Conservation (phyloP, 441 rosid species). For the Croton laevigatus region DNA sequence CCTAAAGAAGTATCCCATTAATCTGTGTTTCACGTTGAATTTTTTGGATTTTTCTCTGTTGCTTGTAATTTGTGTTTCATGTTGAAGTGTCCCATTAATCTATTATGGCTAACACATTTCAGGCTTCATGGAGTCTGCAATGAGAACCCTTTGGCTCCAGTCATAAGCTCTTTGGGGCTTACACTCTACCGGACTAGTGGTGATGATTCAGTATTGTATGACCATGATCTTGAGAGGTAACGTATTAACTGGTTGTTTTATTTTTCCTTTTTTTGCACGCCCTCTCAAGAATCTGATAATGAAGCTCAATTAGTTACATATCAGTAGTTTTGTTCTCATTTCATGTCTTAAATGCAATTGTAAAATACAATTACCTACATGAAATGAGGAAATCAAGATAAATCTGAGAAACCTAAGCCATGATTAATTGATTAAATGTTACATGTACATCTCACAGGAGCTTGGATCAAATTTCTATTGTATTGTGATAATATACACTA, state of each 20-base stretch:
- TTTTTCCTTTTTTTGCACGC: conserved; percentile 1
- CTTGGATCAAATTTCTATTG: conserved; percentile 4
- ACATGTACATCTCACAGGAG: not conserved
- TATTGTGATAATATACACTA: not conserved
- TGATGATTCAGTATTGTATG: conserved; percentile 81
- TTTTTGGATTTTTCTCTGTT: not conserved
- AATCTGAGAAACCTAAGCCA: not conserved
- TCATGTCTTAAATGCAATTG: not conserved
- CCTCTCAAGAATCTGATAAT: not conserved
- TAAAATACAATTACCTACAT: not conserved
- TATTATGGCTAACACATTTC: conserved; percentile 19
- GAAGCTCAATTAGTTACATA: not conserved
- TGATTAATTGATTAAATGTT: not conserved
- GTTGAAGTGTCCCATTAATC: not conserved
- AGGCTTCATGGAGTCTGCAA: conserved; percentile 92
- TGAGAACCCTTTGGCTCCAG: conserved; percentile 85
- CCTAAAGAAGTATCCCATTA: no score
- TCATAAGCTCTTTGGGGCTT: conserved; percentile 70
- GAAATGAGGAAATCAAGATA: not conserved
- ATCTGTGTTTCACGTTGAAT: not conserved
- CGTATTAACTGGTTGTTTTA: conserved; percentile 11
- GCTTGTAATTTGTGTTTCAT: not conserved
- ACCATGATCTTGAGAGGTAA: conserved; percentile 88
- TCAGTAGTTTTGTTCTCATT: not conserved
- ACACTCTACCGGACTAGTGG: conserved; percentile 80